Percentiles rank a stretch among this genome's conserved stretches.
These are phyloP conservation scores for Dothistroma pini DNA, from an alignment of 2,329 filamentous ascomycete genomes.

Conservation along the genomic window DNA sequence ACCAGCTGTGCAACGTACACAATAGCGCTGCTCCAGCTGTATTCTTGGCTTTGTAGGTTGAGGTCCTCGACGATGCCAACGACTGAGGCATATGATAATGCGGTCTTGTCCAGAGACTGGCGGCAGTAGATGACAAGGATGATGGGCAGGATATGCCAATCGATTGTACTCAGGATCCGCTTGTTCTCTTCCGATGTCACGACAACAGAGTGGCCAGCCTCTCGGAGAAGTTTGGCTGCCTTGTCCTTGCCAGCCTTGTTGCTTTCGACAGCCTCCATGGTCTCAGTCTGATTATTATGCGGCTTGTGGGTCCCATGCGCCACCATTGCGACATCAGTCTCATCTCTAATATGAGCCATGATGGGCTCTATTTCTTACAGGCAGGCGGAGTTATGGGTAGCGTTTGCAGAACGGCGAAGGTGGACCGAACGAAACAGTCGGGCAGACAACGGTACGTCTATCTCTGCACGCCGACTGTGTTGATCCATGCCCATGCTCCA, in stretches of 20 bases:
- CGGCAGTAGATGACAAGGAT: conserved; percentile 61
- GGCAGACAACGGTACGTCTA: not conserved
- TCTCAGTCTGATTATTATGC: conserved; percentile 20
- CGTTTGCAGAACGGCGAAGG: not conserved
- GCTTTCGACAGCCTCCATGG: conserved; percentile 17
- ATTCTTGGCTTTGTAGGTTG: conserved; percentile 52
- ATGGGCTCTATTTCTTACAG: conserved; percentile 4
- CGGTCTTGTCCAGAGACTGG: conserved; percentile 61
- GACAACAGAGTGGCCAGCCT: conserved; percentile 44
- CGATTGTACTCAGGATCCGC: conserved; percentile 50
- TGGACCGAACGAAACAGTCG: not conserved
- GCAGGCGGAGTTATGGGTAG: not conserved
- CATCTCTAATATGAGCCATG: conserved; percentile 16
- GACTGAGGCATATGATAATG: conserved; percentile 58
- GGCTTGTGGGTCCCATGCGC: conserved; percentile 23
- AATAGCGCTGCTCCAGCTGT: conserved; percentile 50
- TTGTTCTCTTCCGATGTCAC: conserved; percentile 53
- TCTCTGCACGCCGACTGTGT: not conserved
- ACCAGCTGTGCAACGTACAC: conserved; percentile 55
- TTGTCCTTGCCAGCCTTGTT: conserved; percentile 39
- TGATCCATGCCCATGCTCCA: not conserved
- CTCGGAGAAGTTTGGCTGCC: conserved; percentile 49
- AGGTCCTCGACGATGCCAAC: conserved; percentile 61
- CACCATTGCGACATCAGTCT: conserved; percentile 23
- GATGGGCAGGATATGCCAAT: conserved; percentile 50